Percentiles rank a stretch among this genome's conserved stretches.
Conservation (phyloP, 768 basidiomycete genomes). For the Myochromella boudieri region DNA sequence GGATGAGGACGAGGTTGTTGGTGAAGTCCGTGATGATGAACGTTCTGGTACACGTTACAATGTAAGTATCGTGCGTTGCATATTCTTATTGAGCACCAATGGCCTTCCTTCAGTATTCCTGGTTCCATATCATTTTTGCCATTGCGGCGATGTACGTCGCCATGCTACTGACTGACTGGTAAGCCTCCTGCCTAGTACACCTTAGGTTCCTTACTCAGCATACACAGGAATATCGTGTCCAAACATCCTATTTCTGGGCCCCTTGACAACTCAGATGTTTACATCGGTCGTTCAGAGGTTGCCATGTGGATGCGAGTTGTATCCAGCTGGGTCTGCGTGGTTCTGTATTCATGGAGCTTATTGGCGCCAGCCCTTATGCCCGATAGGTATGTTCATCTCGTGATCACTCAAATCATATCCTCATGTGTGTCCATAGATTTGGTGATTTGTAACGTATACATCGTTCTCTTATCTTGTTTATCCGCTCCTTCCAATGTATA, state of each 20-base stretch:
- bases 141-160: conserved; percentile 98
- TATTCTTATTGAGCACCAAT: conserved; percentile 5
- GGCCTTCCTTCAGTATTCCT: conserved; percentile 70
- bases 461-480: too few species aligned
- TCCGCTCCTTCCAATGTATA: too few species aligned
- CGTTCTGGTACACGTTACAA: conserved; percentile 93
- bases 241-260: conserved; percentile 47
- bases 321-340: conserved; percentile 91
- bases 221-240: conserved; percentile 69
- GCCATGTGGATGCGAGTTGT: conserved; percentile 99
- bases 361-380: conserved; percentile 89
- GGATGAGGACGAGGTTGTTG: conserved; percentile 71
- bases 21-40: conserved; percentile 88
- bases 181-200: conserved; percentile 28
- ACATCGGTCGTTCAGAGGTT: conserved; percentile 92
- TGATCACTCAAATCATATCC: conserved; percentile 23
- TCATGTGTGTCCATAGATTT: conserved; percentile 19
- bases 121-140: conserved; percentile 98
- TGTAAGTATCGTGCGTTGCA: conserved; percentile 42
- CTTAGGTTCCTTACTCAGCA: neutral
- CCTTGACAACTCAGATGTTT: conserved; percentile 64
- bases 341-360: conserved; percentile 84
- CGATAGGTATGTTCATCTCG: too few species aligned
- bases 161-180: conserved; percentile 97
- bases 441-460: conserved; percentile 22